Evolutionary conservation across 768 basidiomycete species (phyloP).

Genomic region (Podaxis sp.): DNA sequence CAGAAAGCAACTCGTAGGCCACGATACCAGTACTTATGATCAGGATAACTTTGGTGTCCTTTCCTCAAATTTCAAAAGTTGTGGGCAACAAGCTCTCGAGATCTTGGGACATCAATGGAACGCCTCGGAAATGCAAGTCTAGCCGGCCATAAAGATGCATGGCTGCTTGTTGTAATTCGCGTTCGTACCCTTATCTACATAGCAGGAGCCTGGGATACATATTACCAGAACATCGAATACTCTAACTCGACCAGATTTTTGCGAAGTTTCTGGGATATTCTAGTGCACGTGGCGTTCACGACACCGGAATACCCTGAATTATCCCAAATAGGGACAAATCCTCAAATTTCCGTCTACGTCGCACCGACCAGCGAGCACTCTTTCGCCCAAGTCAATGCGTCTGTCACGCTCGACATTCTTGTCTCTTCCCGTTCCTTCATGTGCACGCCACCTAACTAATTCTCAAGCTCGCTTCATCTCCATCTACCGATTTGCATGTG

Average conservation of each 20-base stretch:
- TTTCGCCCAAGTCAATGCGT: conserved; percentile 43
- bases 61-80: not conserved
- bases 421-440: conserved; percentile 53
- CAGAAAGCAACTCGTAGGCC: no score
- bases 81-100: not conserved
- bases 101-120: not conserved
- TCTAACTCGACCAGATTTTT: not conserved
- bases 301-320: conserved; percentile 16
- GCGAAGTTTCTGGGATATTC: conserved; percentile 2
- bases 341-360: conserved; percentile 25
- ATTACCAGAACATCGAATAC: no score
- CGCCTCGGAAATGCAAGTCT: no score
- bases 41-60: not conserved
- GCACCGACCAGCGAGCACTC: conserved; percentile 9
- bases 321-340: conserved; percentile 22
- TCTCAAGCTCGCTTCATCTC: conserved; percentile 32
- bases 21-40: not conserved
- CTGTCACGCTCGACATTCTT: conserved; percentile 45
- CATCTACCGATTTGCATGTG: conserved; percentile 33
- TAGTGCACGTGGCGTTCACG: not conserved
- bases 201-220: no score
- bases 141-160: not conserved
- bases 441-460: conserved; percentile 34
- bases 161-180: not conserved
- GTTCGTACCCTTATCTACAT: no score